Base-by-base conservation (phyloP, 257 asterid species). In the Voacanga thouarsii region DNA sequence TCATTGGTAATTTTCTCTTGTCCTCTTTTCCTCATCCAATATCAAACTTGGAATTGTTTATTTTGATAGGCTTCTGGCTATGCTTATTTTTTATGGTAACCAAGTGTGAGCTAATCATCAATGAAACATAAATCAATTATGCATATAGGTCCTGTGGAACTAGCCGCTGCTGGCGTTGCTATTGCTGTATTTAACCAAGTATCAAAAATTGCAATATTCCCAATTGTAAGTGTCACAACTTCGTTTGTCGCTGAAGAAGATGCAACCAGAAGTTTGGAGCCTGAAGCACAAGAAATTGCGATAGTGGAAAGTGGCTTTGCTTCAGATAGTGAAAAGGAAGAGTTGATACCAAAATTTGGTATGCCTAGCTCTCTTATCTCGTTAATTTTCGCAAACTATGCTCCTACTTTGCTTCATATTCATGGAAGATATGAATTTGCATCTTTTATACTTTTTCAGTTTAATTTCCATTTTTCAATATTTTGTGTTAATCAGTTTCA, bases 221-320 rank as follows among this genome's bases (percentile, higher is more conserved):
- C 93, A n/a, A 90, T 89, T 19, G 91, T 87, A 59, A 89, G 91
- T 53, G 78, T 89, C 15, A 89, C 90, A 23, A 89, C 93, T 53
- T 89, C 93, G n/a, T 84, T 85, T 79, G 93, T 89, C 51, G 93
- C 93, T 37, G 93, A 87, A 80, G 93, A 89, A 82, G 91, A 89
- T 56, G 85, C 86, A 71, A 70, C 75, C 43, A 76, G 64, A 72
- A 78, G 79, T 76, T 75, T 73, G 19, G 3, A 57, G 9, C 66
- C 18, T 14, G 83, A 83, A 77, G 45, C 41, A 30, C 77, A 67
- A 75, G 89, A 76, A 72, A 78, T 83, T 67, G 89, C 83, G 81
- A 33, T 21, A 28, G n/a, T 66, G 9, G 83, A 80, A 57, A 75
- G 28, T 57, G 72, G 77, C 41, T 14, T 45, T 33, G 56, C 55